Base-by-base conservation (phyloP, 2,329 filamentous ascomycete genomes). In the Colletotrichum tropicale region DNA sequence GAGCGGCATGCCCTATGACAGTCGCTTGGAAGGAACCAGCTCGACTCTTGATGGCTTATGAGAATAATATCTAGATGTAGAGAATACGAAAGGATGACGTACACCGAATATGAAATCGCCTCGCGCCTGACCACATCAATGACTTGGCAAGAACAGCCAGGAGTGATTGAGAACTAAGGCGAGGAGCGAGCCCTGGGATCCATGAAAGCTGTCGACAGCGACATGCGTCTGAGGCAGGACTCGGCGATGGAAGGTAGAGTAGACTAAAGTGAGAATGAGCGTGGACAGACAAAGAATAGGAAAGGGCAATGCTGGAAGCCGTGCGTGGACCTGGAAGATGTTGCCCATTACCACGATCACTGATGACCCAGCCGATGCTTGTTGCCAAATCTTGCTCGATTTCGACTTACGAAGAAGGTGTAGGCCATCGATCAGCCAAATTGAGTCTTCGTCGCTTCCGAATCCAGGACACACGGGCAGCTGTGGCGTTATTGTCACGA, bases 21-120 rank as follows among this genome's bases (percentile, higher is more conserved):
- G 26, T 43, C 62, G 15, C 18, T 71, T 21, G 7, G 26, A 16
- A 3, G 12, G 9, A 24, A 30, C 30, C 24, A 26, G n/a, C 66
- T 58, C 71, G 60, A 64, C 66, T 70, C 66, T 58, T 10, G 36
- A 48, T 74, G n/a, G 21, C 15, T 70, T 70, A 64, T 18, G 66
- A 64, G 16, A 6, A 52, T 48, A 66, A 10, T 66, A 5, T 32
- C 26, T 64, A 36, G 30, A 38, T 52, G 26, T 66, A 16, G 18
- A 26, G 32, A 28, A 58, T 18, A 71, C n/a, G 32, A 60, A 48
- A 32, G 12, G 24, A 67, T 15, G 66, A 43, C 8, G 30, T 32
- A 21, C 32, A 62, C 15, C 13, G n/a, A 21, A 48, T 13, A 13
- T 1, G 32, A 34, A 34, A 15, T 3, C 16, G 36, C n/a, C 43